Evolutionary conservation across 495 filamentous ascomycete species (phyloP), one percentile per base, ranked within the genome.

Genomic region (Penicillium diatomitis): DNA sequence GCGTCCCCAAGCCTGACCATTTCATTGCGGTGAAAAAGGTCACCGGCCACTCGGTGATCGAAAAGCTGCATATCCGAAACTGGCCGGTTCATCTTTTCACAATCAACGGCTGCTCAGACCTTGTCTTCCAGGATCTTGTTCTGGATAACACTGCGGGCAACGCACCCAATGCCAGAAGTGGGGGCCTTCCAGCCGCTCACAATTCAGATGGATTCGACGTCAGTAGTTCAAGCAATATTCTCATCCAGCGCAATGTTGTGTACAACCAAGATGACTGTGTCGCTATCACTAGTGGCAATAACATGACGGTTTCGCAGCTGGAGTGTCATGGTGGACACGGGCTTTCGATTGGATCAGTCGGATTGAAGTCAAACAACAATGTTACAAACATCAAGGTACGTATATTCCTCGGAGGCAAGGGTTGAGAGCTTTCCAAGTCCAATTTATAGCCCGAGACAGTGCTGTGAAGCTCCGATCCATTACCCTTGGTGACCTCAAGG

Each of bases 271-370:
- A 42, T n/a, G 40, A 42, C 5, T 42, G 40, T n/a, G 40, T 42
- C 28, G 40, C 29, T 9, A 42, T 42, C 29, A 42, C 40, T 30
- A 42, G 40, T n/a, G 40, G 40, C 4, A 42, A 42, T n/a, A 42
- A 42, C 29, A 42, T 42, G 40, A 42, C 40, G 1, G 40, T 42
- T 8, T 42, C 40, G 5, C 29, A 42, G 2, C 40, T 42, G 1
- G 40, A 42, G 12, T 42, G 40, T 8, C 40, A 42, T 6, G 40
- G 40, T 42, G 28, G 40, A n/a, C 78, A 81, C 56, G 78, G 78
- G 2, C 58, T 82, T 2, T 77, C 72, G 44, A 81, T 84, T 43
- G 80, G 80, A 4, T 77, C 71, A n/a, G 78, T 84, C 8, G 80
- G 80, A 12, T 78, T 77, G 6, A 70, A 76, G 12, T 52, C 44